Evolutionary conservation across 345 rosid species (phyloP), one percentile per base, ranked within the genome.

Genomic region (Carallia pectinifolia): DNA sequence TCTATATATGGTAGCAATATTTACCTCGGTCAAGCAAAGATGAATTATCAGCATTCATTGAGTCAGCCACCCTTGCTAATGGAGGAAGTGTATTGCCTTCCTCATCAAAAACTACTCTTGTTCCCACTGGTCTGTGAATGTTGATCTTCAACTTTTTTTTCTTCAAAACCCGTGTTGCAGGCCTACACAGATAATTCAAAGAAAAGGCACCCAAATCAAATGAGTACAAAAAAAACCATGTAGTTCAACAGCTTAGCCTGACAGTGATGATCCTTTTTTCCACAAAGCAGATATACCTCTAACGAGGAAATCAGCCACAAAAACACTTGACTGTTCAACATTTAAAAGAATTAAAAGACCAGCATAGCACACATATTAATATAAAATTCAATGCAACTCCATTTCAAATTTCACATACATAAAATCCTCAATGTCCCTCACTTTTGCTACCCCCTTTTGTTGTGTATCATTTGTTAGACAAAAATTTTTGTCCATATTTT

Each of bases 81-180:
- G 99, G 97, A 67, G 93, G 87, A 66, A 83, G 81, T 6, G 96
- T 64, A 48, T 90, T 89, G 71, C 97, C 97, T 72, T 88, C 89
- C 67, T 95, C 97, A 60, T 95, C 97, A 56, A 90, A 90, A 77
- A 88, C 90, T 60, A 85, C 84, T 75, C 93, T 82, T 23, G 90
- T 71, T 67, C 99, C 99, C 29, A 69, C 76, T 39, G 97, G 97
- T 71, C 95, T 90, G 74, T 95, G 85, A 31, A 77, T 79, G 68
- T 88, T 92, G 75, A 94, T 94, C 88, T 88, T 94, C 75, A 92
- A 83, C 82, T 88, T 92, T 80, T 88, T 94, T 81, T 89, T 92
- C 85, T 92, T 94, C 75, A 73, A 73, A 68, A 91, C 73, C 18
- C 92, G 86, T 52, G 90, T 90, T 36, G 83, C 86, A 34, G 81